Evolutionary conservation across 805 yeast species (phyloP), one percentile per base, ranked within the genome.

Genomic region (Ogataea zsoltii): DNA sequence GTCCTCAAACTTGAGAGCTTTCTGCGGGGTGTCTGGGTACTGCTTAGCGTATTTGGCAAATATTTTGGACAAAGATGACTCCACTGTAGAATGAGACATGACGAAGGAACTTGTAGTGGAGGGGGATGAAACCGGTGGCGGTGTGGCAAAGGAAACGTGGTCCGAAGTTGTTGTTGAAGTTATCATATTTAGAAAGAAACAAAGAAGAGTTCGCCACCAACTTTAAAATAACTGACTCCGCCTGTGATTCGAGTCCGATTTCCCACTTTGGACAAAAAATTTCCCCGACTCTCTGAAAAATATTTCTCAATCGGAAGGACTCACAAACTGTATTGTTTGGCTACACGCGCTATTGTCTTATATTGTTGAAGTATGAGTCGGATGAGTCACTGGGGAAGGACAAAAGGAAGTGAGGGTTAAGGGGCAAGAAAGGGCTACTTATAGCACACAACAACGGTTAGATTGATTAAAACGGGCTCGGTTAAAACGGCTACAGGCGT

Each of bases 11-110:
- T 63, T 64, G 46, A 73, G 57, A 36, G 58, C 65, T 40, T 63
- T 61, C 21, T 61, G 65, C 17, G 55, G 56, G n/a, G 58, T 41
- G 31, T 66, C 65, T 12, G 65, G 59, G 42, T 70, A 60, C 23
- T 53, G 53, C 17, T 66, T 61, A 2, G 80, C 73, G 53, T 61
- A 74, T 45, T 68, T 69, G 38, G 66, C 67, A 55, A 74, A 76
- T 15, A 76, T 72, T 37, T 68, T 72, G 9, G 57, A 44, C 13
- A 58, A 41, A 23, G 57, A 49, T 21, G 43, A 17, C 34, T 60
- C 62, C 15, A 57, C 41, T 13, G 45, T 23, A 26, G 50, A 26
- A 12, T 43, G 36, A 26, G 53, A 46, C 54, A 50, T 53, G 16
- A 35, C 38, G 41, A n/a, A 36, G 15, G 30, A n/a, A 29, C 5